phyloP scores from a whole-genome alignment of 495 filamentous ascomycete genomes.

The Penicillium dipodomyicola region DNA sequence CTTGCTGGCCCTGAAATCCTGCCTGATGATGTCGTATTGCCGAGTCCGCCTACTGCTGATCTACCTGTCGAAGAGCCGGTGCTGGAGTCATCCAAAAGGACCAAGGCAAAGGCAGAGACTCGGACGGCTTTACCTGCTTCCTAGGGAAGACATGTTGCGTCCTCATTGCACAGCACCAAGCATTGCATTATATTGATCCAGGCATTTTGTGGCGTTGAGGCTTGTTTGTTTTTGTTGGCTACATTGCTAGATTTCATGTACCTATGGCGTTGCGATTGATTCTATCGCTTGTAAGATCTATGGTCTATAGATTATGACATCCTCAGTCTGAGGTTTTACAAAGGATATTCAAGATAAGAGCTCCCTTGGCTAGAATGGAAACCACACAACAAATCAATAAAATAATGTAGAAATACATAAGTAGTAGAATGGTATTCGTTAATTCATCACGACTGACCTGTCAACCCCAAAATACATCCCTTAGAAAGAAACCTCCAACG shows the following conservation, averaged over 20 bases:
- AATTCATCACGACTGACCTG: slow-evolving; percentile 4
- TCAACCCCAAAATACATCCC: neutral
- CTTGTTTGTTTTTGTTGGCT: neutral
- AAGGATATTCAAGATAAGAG: neutral
- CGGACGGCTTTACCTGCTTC: slow-evolving; percentile 33
- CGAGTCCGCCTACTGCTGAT: slow-evolving; percentile 54
- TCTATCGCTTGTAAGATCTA: neutral
- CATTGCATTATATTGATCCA: slow-evolving; percentile 17
- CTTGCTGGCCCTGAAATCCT: slow-evolving; percentile 48
- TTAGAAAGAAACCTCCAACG: neutral
- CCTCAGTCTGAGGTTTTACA: neutral
- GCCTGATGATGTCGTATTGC: slow-evolving; percentile 57
- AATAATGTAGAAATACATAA: slow-evolving; percentile 2
- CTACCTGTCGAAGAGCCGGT: slow-evolving; percentile 24
- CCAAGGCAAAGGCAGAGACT: slow-evolving; percentile 39
- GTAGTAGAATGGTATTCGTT: slow-evolving; percentile 1
- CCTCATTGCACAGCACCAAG: slow-evolving; percentile 2
- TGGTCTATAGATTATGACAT: slow-evolving; percentile 10
- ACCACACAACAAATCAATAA: neutral
- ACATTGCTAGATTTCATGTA: slow-evolving; percentile 2
- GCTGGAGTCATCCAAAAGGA: slow-evolving; percentile 35
- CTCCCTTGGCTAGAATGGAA: neutral
- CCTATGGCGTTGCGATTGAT: slow-evolving; percentile 29
- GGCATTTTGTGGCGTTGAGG: slow-evolving; percentile 19
- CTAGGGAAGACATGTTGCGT: slow-evolving; percentile 4